Conservation (phyloP, 768 basidiomycete genomes). For the Lanmaoa rubissima region DNA sequence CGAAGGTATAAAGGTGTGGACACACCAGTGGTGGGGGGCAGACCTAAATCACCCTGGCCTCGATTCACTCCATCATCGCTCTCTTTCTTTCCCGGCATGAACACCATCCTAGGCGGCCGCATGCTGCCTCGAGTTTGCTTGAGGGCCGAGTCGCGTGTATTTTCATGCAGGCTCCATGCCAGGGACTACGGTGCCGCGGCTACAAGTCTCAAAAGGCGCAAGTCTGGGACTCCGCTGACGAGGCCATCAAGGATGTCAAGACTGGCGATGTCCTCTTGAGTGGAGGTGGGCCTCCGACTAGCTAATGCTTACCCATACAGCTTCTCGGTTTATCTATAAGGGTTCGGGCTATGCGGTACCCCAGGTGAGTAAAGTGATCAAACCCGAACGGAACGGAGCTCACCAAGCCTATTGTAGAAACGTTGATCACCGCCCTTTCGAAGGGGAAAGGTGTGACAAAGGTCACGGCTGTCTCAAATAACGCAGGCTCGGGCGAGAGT, state of each 20-base stretch:
- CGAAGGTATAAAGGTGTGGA: too few relatives aligned
- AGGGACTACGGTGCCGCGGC: conserved; percentile 5
- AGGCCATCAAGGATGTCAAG: conserved; percentile 79
- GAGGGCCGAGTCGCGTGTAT: conserved; percentile 4
- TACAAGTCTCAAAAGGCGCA: conserved; percentile 33
- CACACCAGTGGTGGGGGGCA: too few relatives aligned
- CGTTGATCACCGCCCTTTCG: conserved; percentile 71
- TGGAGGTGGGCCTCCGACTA: conserved; percentile 59
- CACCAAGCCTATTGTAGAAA: conserved; percentile 46
- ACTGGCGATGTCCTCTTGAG: conserved; percentile 73
- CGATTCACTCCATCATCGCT: neutral
- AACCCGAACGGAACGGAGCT: neutral
- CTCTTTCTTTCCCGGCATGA: neutral
- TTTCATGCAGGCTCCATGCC: neutral
- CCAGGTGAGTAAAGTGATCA: conserved; percentile 49
- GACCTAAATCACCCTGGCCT: too few relatives aligned
- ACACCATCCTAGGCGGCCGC: neutral
- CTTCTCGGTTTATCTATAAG: conserved; percentile 36
- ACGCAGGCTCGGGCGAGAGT: conserved; percentile 66
- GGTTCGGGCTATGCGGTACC: conserved; percentile 88
- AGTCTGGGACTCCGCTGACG: conserved; percentile 78
- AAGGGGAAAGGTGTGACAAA: conserved; percentile 66
- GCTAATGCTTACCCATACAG: neutral
- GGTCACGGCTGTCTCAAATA: conserved; percentile 83
- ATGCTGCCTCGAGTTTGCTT: conserved; percentile 6